Conservation (phyloP, 371 early-diverging fungal genomes). For the Apophysomyces elegans region DNA sequence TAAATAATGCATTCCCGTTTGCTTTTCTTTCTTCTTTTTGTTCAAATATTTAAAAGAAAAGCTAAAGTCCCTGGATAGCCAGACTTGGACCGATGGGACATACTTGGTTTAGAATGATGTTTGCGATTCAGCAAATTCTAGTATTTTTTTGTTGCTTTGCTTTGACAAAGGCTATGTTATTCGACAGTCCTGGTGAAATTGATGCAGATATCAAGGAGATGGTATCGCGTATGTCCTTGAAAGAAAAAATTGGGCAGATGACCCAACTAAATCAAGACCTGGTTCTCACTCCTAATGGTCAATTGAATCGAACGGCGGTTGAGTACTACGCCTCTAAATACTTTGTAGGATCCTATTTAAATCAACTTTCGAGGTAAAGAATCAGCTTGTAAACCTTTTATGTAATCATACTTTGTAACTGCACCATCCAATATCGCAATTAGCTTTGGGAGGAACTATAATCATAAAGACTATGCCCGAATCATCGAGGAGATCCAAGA, state of each 20-base stretch:
- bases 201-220: slow-evolving; percentile 39
- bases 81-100: too few species aligned
- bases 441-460: slow-evolving; percentile 33
- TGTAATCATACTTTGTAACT: not conserved
- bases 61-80: too few species aligned
- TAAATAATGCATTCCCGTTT: too few species aligned
- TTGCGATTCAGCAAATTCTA: too few species aligned
- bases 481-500: slow-evolving; percentile 38
- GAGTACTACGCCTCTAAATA: slow-evolving; percentile 51
- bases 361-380: slow-evolving; percentile 35
- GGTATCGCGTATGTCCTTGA: slow-evolving; percentile 54
- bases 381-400: not conserved
- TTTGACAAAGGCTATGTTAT: too few species aligned
- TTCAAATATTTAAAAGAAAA: too few species aligned
- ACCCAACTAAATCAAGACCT: slow-evolving; percentile 59
- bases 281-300: slow-evolving; percentile 44
- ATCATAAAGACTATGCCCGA: slow-evolving; percentile 32
- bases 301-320: slow-evolving; percentile 47
- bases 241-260: slow-evolving; percentile 74
- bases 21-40: too few species aligned
- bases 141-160: too few species aligned
- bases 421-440: not conserved
- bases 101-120: too few species aligned
- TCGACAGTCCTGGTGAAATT: slow-evolving; percentile 33
- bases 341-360: slow-evolving; percentile 40